Evolutionary conservation across 1,284 basidiomycete species (phyloP).

Genomic region (Ustilago hordei): DNA sequence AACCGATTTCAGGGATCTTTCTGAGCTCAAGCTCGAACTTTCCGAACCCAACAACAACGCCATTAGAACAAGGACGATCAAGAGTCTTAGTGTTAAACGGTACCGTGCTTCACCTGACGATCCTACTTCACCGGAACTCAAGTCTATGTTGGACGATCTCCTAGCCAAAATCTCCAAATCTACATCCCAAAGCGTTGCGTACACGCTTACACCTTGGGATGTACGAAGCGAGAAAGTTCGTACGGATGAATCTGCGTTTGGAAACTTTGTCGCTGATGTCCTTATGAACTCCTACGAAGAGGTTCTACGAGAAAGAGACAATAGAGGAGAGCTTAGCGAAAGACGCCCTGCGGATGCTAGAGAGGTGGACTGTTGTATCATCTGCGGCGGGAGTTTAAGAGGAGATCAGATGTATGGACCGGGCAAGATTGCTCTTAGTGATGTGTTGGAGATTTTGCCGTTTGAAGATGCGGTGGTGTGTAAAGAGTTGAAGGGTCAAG

Average conservation of each 20-base stretch:
- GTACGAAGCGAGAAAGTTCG: slow-evolving; percentile 81
- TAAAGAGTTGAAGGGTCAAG: slow-evolving; percentile 82
- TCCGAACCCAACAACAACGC: slow-evolving; percentile 74
- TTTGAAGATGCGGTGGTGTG: slow-evolving; percentile 87
- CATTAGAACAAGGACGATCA: slow-evolving; percentile 78
- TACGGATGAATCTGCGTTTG: slow-evolving; percentile 78
- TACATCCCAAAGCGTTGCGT: slow-evolving; percentile 77
- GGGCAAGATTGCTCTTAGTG: slow-evolving; percentile 81
- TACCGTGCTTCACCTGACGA: slow-evolving; percentile 77
- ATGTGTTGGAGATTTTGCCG: slow-evolving; percentile 87
- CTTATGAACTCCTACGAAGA: slow-evolving; percentile 88
- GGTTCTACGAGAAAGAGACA: slow-evolving; percentile 74
- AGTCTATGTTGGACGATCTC: slow-evolving; percentile 76
- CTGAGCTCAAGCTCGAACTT: slow-evolving; percentile 79
- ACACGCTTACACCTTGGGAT: slow-evolving; percentile 78
- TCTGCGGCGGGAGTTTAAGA: slow-evolving; percentile 78
- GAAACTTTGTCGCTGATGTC: slow-evolving; percentile 91
- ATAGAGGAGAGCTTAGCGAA: slow-evolving; percentile 71
- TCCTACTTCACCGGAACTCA: slow-evolving; percentile 75
- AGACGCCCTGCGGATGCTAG: slow-evolving; percentile 21
- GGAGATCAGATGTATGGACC: slow-evolving; percentile 85
- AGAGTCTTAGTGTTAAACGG: slow-evolving; percentile 76
- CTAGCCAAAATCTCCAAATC: slow-evolving; percentile 79
- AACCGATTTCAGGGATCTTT: slow-evolving; percentile 88
- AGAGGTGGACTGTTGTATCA: slow-evolving; percentile 56